These are phyloP conservation scores for Stephania cephalantha DNA, from an alignment of 164 flowering plant genomes.

Conservation along the genomic window DNA sequence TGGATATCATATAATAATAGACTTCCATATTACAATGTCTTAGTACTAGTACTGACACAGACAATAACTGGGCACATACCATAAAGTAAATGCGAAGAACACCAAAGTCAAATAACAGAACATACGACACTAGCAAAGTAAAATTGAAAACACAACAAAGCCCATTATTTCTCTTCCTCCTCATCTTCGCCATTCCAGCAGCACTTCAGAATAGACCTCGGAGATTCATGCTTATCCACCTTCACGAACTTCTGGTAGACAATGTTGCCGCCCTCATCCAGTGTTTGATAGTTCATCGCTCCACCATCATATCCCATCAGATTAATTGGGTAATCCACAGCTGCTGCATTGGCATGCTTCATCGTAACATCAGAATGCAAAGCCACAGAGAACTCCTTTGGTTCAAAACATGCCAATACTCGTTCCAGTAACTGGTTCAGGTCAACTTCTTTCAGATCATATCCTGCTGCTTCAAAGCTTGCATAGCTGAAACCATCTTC, in stretches of 20 bases:
- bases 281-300: constrained; percentile 24
- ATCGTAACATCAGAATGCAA: constrained; percentile 33
- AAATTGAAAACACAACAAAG: background rate
- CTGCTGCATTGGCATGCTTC: constrained; percentile 3
- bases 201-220: constrained; percentile 42
- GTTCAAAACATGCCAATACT: constrained; percentile 65
- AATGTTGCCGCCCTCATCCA: constrained; percentile 37
- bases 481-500: constrained; percentile 95
- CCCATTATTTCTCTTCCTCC: constrained; percentile 16
- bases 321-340: constrained; percentile 16
- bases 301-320: constrained; percentile 38
- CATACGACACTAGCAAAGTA: constrained; percentile 10
- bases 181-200: constrained; percentile 41
- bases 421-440: constrained; percentile 45
- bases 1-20: too few species aligned
- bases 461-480: constrained; percentile 73
- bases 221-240: constrained; percentile 25
- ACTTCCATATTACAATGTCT: too few species aligned
- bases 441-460: constrained; percentile 34
- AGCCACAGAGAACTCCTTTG: constrained; percentile 63
- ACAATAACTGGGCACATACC: too few species aligned
- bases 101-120: too few species aligned
- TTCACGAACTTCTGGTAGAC: constrained; percentile 38
- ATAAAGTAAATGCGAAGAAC: too few species aligned
- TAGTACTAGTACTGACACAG: too few species aligned